A percentile compares a stretch with the other conserved stretches of the same genome.
Conservation (phyloP, 176 grass and related monocot genomes). For the Ananas comosus region DNA sequence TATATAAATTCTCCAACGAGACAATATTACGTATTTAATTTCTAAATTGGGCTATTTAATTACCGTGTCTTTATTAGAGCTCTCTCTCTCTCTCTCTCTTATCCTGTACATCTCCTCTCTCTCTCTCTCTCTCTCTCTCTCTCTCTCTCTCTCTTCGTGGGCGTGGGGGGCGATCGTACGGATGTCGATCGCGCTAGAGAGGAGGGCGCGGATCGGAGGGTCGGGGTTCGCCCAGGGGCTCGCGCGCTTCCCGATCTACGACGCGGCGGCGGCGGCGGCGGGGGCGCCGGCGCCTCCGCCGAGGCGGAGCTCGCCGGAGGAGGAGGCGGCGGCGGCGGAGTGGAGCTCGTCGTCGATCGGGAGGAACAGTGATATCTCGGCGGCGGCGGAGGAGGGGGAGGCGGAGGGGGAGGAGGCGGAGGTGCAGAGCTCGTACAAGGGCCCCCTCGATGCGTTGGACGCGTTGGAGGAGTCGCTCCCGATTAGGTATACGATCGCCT, state of each 20-base stretch:
- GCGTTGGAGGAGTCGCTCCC: slow-evolving; percentile 76
- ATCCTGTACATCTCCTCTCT: no score
- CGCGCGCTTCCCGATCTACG: slow-evolving; percentile 27
- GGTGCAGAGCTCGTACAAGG: slow-evolving; percentile 84
- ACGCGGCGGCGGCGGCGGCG: slow-evolving; percentile 28
- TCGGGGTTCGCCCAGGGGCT: slow-evolving; percentile 23
- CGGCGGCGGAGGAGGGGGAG: slow-evolving; percentile 29
- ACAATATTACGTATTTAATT: no score
- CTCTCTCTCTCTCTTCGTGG: slow-evolving; percentile 1
- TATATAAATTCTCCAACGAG: no score
- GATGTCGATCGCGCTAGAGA: slow-evolving; percentile 73
- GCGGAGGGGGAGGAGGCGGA: slow-evolving; percentile 67
- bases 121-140: background rate
- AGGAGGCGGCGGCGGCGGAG: slow-evolving; percentile 26
- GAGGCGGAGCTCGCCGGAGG: background rate
- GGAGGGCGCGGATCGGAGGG: slow-evolving; percentile 28
- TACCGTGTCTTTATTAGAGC: no score
- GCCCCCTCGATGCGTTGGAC: slow-evolving; percentile 85
- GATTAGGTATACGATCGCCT: slow-evolving; percentile 46
- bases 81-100: no score
- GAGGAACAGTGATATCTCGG: slow-evolving; percentile 52
- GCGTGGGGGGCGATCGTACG: slow-evolving; percentile 13
- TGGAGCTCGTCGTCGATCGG: slow-evolving; percentile 52
- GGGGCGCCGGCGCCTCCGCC: background rate
- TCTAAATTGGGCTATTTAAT: no score